Evolutionary conservation across 371 early-diverging fungal genomes (phyloP).

Genomic region (Mucor circinelloides): DNA sequence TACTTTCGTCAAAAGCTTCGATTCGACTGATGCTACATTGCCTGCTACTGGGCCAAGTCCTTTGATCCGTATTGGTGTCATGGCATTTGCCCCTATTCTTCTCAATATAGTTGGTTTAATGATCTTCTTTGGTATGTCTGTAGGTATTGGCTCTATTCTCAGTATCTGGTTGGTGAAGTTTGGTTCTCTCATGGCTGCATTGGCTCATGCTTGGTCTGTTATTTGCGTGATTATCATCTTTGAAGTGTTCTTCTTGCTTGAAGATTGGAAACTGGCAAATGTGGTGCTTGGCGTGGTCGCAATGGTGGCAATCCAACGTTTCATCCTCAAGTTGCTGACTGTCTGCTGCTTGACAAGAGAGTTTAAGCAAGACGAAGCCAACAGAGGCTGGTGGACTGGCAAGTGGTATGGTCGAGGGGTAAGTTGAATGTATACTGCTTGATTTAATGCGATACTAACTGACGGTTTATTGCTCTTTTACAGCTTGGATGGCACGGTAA

Average conservation of each 20-base stretch:
- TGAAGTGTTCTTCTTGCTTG: constrained; percentile 70
- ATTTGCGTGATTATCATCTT: constrained; percentile 63
- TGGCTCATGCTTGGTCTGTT: constrained; percentile 71
- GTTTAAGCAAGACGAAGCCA: constrained; percentile 80
- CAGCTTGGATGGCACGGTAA: constrained; percentile 55
- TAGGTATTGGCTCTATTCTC: constrained; percentile 68
- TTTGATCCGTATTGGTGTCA: constrained; percentile 62
- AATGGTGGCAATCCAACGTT: constrained; percentile 69
- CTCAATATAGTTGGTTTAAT: constrained; percentile 73
- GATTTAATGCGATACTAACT: background rate
- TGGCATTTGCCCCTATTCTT: constrained; percentile 74
- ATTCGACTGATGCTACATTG: constrained; percentile 30
- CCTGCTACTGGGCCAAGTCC: constrained; percentile 51
- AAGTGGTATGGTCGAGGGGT: constrained; percentile 82
- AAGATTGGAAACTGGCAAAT: constrained; percentile 63
- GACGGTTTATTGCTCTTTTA: background rate
- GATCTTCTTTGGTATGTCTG: constrained; percentile 72
- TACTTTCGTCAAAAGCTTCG: constrained; percentile 64
- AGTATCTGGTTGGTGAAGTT: constrained; percentile 69
- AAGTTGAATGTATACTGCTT: constrained; percentile 39
- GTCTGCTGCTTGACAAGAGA: constrained; percentile 78
- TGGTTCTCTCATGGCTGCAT: constrained; percentile 71
- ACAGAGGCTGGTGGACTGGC: constrained; percentile 92
- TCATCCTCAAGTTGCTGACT: constrained; percentile 69
- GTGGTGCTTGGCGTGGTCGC: constrained; percentile 72